Evolutionary conservation across 176 grass and related monocot species (phyloP), one percentile per base, ranked within the genome.

Genomic region (Juncus inflexus): DNA sequence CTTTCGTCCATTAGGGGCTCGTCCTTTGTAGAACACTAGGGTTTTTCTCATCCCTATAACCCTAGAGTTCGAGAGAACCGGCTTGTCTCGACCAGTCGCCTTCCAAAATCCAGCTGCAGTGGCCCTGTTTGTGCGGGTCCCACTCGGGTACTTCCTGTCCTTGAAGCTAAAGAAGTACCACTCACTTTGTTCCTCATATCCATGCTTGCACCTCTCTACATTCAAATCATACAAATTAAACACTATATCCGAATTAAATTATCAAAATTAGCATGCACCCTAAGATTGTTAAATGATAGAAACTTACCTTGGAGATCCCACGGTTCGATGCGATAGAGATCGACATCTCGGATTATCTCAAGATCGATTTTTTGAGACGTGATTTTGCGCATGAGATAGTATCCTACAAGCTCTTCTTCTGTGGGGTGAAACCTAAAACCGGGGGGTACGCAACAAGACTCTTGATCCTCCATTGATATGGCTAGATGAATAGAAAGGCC

Each of bases 121-220:
- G 13, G 91, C 87, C 3, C 91, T 75, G 63, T 90, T 96, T 0
- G 86, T 96, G 36, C 91, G 69, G 3, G 87, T 96, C 7, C 90
- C 90, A 56, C 86, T 90, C 3, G 88, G 94, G 64, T 97, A 97
- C 76, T 97, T 97, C 59, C 94, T 77, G 67, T 97, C 94, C 72
- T 97, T 97, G 80, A 74, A 92, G 64, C 94, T 97, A 64, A 97
- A 97, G 72, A 97, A 91, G 83, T 97, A 97, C 82, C 79, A 91
- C 63, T 90, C 86, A 3, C 70, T 78, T 54, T 85, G 85, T 65
- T 86, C 83, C 56, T 92, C 88, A 19, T 77, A 55, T 15, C 69
- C 75, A 37, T 63, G 67, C 60, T 74, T 83, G 74, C 85, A 89
- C 61, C 75, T 75, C 54, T 89, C 94, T 95, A 62, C 56, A 60